Evolutionary conservation across 305 asterid species (phyloP), one percentile per base, ranked within the genome.

Genomic region (Caryopteris hybrid): DNA sequence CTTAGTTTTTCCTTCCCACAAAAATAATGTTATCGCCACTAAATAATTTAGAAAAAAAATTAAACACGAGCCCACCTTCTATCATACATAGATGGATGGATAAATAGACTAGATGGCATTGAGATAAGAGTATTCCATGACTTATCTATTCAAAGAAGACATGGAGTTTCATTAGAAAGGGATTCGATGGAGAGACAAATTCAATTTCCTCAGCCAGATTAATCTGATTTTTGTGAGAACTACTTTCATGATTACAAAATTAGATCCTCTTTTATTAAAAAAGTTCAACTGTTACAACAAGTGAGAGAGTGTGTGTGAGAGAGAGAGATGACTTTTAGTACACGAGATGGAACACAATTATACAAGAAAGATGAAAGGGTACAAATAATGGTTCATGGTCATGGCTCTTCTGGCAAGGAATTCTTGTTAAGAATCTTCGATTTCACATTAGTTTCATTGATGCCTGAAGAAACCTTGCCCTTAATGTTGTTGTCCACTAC

Each of bases 321-420:
- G 17, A 5, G 4, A 42, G 6, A 12, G 0, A 10, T 13, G 6
- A 42, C 43, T 42, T 42, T 42, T 42, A 60, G 8, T 6, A 60
- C 36, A 38, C 17, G n/a, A 39, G 22, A 60, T 22, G 2, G 39
- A 60, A 60, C 21, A 60, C 71, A 66, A 4, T 68, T 56, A 46
- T 18, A 68, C 16, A 59, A 17, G 39, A 52, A 41, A 61, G 21
- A 39, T 18, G n/a, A 29, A 11, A 61, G 27, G 13, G 18, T 20
- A 8, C 7, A 21, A 12, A 18, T 29, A 16, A 8, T 8, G 6
- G 13, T 33, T 23, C 38, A 53, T 23, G 27, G 13, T 79, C 76
- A 84, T 59, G 85, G 80, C 61, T 70, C 81, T 58, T 64, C 69
- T 11, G 64, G 33, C 18, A 2, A 39, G 43, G 64, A 23, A 33